These are phyloP conservation scores for Cytospora chrysosperma DNA, from an alignment of 2,329 filamentous ascomycete species.

Conservation along the genomic window DNA sequence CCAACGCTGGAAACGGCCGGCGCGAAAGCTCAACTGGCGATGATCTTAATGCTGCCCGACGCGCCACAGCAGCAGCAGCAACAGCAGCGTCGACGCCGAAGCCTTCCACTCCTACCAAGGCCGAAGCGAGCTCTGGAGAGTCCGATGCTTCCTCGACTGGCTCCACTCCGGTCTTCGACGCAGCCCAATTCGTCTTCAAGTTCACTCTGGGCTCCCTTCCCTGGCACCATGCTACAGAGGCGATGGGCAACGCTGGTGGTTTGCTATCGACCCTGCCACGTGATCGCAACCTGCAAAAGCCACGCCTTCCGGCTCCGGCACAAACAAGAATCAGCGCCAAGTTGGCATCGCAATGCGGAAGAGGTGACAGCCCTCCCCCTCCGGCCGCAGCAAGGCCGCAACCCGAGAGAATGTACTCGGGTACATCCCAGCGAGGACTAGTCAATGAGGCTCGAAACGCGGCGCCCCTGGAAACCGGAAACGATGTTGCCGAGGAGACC, in stretches of 20 bases:
- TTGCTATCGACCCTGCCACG: conserved; percentile 53
- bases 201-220: conserved; percentile 61
- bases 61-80: conserved; percentile 49
- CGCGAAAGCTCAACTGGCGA: conserved; percentile 38
- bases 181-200: conserved; percentile 66
- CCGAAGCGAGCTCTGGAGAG: conserved; percentile 5
- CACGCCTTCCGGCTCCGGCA: conserved; percentile 68
- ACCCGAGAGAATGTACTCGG: conserved; percentile 48
- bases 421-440: conserved; percentile 45
- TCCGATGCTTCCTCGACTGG: conserved; percentile 55
- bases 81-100: conserved; percentile 44
- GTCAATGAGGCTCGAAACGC: conserved; percentile 54
- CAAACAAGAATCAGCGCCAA: conserved; percentile 58
- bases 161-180: conserved; percentile 54
- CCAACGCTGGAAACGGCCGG: conserved; percentile 23
- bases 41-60: conserved; percentile 50
- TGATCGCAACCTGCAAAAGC: conserved; percentile 64
- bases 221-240: conserved; percentile 28
- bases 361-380: conserved; percentile 40
- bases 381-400: conserved; percentile 41
- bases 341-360: conserved; percentile 27
- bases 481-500: conserved; percentile 25
- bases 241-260: conserved; percentile 39
- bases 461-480: conserved; percentile 30
- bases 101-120: conserved; percentile 39